Conservation (phyloP, 345 rosid species). For the Lenwebbia sp. region DNA sequence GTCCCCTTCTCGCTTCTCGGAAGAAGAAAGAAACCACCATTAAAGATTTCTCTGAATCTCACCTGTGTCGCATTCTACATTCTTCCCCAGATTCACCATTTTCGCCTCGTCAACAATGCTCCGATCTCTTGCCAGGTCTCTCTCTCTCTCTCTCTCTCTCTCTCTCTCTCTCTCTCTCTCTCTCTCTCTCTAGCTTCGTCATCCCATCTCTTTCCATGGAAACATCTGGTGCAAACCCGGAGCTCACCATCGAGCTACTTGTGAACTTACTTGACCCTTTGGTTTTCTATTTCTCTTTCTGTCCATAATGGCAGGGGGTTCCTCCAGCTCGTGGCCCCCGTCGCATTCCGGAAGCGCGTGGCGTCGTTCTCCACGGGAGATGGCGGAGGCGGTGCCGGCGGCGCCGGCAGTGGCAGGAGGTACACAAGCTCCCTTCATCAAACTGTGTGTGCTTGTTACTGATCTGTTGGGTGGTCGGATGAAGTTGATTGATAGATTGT, state of each 20-base stretch:
- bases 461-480: not conserved
- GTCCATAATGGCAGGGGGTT: not conserved
- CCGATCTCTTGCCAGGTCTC: not conserved
- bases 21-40: not conserved
- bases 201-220: not conserved
- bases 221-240: not conserved
- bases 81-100: not conserved
- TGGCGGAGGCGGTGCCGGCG: not conserved
- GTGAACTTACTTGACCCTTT: not conserved
- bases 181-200: not conserved
- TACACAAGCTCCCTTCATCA: not conserved
- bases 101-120: not conserved
- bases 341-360: not conserved
- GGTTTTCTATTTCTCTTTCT: not conserved
- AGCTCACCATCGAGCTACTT: not conserved
- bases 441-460: not conserved
- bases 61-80: not conserved
- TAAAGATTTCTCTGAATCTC: not conserved
- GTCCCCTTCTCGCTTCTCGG: not conserved
- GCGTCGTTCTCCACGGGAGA: not conserved
- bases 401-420: not conserved
- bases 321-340: not conserved
- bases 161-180: not conserved
- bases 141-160: not conserved
- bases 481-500: not conserved